These are phyloP conservation scores for Talaromyces adpressus DNA, from an alignment of 495 filamentous ascomycete genomes.

Conservation along the genomic window DNA sequence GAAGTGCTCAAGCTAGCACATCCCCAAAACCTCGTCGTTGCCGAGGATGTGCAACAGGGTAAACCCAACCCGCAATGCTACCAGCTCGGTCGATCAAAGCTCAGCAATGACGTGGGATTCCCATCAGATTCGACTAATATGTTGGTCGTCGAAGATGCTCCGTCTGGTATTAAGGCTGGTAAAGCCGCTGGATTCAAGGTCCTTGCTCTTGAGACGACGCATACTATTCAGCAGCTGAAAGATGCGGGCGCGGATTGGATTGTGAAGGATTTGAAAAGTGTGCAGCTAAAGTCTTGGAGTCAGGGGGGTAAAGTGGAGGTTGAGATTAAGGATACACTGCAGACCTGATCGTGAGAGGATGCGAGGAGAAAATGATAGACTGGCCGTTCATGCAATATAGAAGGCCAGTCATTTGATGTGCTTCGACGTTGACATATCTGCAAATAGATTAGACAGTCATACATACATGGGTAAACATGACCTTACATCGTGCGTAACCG, in stretches of 20 bases:
- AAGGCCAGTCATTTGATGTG: background rate
- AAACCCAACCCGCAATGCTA: conserved; percentile 89
- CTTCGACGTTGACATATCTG: background rate
- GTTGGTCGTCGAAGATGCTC: conserved; percentile 86
- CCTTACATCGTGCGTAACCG: conserved; percentile 5
- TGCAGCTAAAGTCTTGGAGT: conserved; percentile 48
- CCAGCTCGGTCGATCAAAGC: conserved; percentile 55
- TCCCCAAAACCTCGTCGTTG: conserved; percentile 69
- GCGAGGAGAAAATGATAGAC: background rate
- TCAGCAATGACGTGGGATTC: conserved; percentile 27
- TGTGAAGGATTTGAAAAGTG: conserved; percentile 68
- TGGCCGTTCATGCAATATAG: background rate
- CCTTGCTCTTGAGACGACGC: conserved; percentile 79
- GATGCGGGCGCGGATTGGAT: conserved; percentile 82
- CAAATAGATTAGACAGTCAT: background rate
- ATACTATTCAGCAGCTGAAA: conserved; percentile 62
- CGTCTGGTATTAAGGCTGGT: conserved; percentile 82
- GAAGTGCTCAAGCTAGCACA: conserved; percentile 65
- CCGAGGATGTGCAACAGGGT: conserved; percentile 77
- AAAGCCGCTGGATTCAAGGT: conserved; percentile 88
- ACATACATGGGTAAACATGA: background rate
- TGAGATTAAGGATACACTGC: conserved; percentile 40
- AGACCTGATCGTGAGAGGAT: conserved; percentile 15
- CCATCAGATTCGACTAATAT: conserved; percentile 47
- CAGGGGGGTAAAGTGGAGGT: conserved; percentile 49